Base-by-base conservation (phyloP, 768 basidiomycete genomes). In the Tricholoma hemisulphureum region DNA sequence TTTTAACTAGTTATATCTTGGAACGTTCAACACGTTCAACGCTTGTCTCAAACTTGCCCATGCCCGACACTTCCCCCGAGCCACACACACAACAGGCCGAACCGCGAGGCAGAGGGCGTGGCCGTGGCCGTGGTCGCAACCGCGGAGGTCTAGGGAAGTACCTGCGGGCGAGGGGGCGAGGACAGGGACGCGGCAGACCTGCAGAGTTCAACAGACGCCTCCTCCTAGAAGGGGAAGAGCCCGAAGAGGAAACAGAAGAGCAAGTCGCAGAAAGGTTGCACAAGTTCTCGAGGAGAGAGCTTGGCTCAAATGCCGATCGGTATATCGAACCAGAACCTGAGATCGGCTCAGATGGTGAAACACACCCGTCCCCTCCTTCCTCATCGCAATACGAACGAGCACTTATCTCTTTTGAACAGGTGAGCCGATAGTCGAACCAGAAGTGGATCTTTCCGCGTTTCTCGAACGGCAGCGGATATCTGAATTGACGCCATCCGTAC, bases 131-230 rank as follows among this genome's bases (percentile, higher is more conserved):
- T 56, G 84, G 83, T 0, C 71, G 83, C 57, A 60, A 85, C 52
- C 79, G 87, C 53, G 88, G 89, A 1, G 87, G 88, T 2, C 73
- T 84, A 2, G 89, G 89, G 0, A 91, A 91, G 71, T 88, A 87
- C 65, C 77, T 91, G 18, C 83, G 89, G 24, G 87, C 89, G 10
- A 73, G 86, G 3, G 89, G 89, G 3, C 73, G 86, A 41, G 85
- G 86, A 4, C 74, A 80, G 24, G 80, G 86, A 0, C 62, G 57
- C 9, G 86, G 87, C 1, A 84, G 87, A 34, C 84, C 85, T 4
- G 87, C 89, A 52, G 84, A 83, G 63, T 91, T 88, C 68, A 66
- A 71, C n/a, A 74, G 78, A 64, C 83, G 86, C 6, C 74, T 89
- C 7, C 50, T 85, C 7, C 75, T 90, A 3, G 86, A 87, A 59